Evolutionary conservation across 2,329 filamentous ascomycete species (phyloP), one percentile per base, ranked within the genome.

Genomic region (Fusarium camptoceras): DNA sequence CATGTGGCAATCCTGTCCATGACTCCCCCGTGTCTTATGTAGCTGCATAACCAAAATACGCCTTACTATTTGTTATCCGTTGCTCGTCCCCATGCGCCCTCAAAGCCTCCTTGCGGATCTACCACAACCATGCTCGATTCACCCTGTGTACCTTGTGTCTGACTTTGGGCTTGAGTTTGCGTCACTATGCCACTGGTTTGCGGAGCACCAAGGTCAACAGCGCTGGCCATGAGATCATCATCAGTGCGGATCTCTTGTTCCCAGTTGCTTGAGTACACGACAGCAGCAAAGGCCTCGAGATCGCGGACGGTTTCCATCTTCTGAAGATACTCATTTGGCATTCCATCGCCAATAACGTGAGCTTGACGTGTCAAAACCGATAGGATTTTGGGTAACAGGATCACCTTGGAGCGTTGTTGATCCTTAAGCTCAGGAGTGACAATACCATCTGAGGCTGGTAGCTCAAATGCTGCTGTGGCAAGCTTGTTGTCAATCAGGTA

Each of bases 291-390:
- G 0, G 91, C 92, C 78, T 94, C 92, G 12, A 97, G 84, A 66
- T 94, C 92, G 28, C 87, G 85, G 41, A 94, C 91, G 55, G 85
- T 81, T 80, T 97, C 93, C 85, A 97, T 93, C 41, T 90, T 88
- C 73, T 89, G 86, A 31, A 92, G 84, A 77, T 92, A 92, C 82
- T 87, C 90, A 79, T 88, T 93, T 60, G 86, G 89, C 81, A 88
- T 87, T 73, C 93, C 93, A 75, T 91, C 91, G 55, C 94, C 95
- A 72, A 99, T 97, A 56, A 85, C 87, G 79, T 97, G 94, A 8
- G 95, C 95, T 82, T 99, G 94, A 72, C 94, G 89, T 41, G 94
- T 96, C 74, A 98, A 88, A 8, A 97, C 91, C 5, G 95, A 97
- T 37, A 99, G 85, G 55, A 97, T 91, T 80, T 93, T 97, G 48